Conservation (phyloP, 345 rosid genomes). For the Citrus reticulata region DNA sequence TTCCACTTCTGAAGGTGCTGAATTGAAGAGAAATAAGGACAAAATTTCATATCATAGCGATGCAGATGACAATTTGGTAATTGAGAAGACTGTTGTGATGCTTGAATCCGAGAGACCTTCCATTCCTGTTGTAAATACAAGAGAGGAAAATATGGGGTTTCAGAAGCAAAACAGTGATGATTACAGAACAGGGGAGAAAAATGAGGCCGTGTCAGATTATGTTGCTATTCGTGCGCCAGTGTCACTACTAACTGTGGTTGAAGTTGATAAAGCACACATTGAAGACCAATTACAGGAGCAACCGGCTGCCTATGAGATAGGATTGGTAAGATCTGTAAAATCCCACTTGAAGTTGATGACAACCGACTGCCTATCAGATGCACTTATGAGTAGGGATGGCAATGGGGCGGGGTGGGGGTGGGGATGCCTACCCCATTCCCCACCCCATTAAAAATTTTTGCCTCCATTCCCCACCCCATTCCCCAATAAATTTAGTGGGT, state of each 20-base stretch:
- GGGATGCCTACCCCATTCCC: too few species aligned
- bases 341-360: too few species aligned
- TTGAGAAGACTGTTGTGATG: conserved; percentile 71
- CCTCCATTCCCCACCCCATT: too few species aligned
- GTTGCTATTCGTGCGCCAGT: conserved; percentile 28
- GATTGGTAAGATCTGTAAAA: conserved; percentile 19
- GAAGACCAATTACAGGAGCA: conserved; percentile 29
- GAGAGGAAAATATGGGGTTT: conserved; percentile 31
- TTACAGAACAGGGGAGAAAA: conserved; percentile 20
- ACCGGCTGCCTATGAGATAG: conserved; percentile 35
- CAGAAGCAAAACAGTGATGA: conserved; percentile 21
- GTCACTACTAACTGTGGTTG: conserved; percentile 25
- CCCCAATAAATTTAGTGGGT: too few species aligned
- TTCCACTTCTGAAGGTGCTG: conserved; percentile 25
- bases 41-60: conserved; percentile 37
- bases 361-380: background rate
- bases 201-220: conserved; percentile 27
- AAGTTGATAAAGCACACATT: conserved; percentile 29
- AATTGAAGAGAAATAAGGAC: conserved; percentile 28
- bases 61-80: conserved; percentile 51
- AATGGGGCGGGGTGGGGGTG: too few species aligned
- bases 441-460: too few species aligned
- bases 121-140: conserved; percentile 25
- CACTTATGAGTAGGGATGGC: too few species aligned
- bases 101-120: conserved; percentile 56